A percentile compares a stretch with the other conserved stretches of the same genome.
Evolutionary conservation across 129 eudicot species (phyloP).

Genomic region (Helianthus tuberosus): DNA sequence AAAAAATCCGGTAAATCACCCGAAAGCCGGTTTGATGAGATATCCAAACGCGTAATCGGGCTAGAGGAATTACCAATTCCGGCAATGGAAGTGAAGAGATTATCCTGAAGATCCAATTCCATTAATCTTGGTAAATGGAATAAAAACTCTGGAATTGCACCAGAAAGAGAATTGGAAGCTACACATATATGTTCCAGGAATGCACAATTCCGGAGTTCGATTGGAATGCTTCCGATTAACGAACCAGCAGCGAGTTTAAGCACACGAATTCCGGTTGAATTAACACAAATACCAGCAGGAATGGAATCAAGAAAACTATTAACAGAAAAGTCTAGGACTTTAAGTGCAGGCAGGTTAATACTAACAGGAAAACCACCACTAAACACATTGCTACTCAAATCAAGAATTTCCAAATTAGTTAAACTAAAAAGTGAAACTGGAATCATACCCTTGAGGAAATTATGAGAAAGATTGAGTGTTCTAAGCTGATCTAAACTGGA

Average conservation of each 20-base stretch:
- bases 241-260: conserved; percentile 36
- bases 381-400: conserved; percentile 49
- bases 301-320: conserved; percentile 44
- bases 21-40: conserved; percentile 49
- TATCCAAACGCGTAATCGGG: conserved; percentile 37
- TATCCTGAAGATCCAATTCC: conserved; percentile 46
- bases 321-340: conserved; percentile 44
- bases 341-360: conserved; percentile 42
- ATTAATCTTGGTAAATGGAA: conserved; percentile 36
- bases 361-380: conserved; percentile 40
- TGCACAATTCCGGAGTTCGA: conserved; percentile 40
- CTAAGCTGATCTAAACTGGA: conserved; percentile 50
- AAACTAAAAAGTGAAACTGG: conserved; percentile 46
- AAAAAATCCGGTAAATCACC: conserved; percentile 62
- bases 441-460: conserved; percentile 48
- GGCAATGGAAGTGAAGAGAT: conserved; percentile 35
- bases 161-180: conserved; percentile 40
- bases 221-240: conserved; percentile 46
- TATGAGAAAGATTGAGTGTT: conserved; percentile 59
- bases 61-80: conserved; percentile 46
- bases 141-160: conserved; percentile 48
- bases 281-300: conserved; percentile 44
- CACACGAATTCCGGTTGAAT: conserved; percentile 39
- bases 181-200: conserved; percentile 43
- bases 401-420: conserved; percentile 46